These are phyloP conservation scores for Acidomyces sp. DNA, from an alignment of 495 filamentous ascomycete species.

Conservation along the genomic window DNA sequence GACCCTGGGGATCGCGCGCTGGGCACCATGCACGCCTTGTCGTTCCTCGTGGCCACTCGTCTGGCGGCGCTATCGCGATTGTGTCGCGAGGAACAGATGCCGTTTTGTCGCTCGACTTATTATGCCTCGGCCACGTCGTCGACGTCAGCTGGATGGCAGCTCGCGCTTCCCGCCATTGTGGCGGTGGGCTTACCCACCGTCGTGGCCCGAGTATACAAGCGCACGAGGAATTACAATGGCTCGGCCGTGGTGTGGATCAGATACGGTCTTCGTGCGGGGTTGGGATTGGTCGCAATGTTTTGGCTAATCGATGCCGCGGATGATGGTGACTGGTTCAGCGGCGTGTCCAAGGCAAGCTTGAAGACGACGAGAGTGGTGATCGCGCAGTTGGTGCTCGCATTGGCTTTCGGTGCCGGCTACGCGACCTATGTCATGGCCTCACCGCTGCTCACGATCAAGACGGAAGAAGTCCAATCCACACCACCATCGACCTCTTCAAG, in stretches of 20 bases:
- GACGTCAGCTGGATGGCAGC: conserved; percentile 84
- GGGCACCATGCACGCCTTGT: conserved; percentile 67
- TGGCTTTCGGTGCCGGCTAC: conserved; percentile 48
- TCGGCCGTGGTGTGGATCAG: conserved; percentile 73
- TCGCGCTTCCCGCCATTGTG: conserved; percentile 63
- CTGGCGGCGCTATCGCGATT: conserved; percentile 79
- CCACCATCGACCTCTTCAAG: conserved; percentile 1
- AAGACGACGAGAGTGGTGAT: conserved; percentile 63
- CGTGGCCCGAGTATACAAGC: conserved; percentile 61
- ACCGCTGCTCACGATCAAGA: conserved; percentile 28
- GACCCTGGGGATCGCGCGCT: conserved; percentile 50
- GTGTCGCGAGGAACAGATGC: conserved; percentile 97
- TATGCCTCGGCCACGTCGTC: conserved; percentile 85
- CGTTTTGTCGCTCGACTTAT: conserved; percentile 87
- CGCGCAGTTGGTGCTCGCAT: conserved; percentile 58
- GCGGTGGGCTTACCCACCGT: conserved; percentile 62
- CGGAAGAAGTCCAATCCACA: conserved; percentile 22
- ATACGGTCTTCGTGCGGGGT: conserved; percentile 59
- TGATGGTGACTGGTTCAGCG: conserved; percentile 68
- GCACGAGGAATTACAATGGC: conserved; percentile 72
- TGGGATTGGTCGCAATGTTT: conserved; percentile 65
- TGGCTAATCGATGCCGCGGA: conserved; percentile 88
- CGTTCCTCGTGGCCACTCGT: conserved; percentile 71
- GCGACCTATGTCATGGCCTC: conserved; percentile 24
- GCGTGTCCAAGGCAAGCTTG: conserved; percentile 44